phyloP scores from a whole-genome alignment of 2,329 filamentous ascomycete genomes.

The Neonectria neomacrospora region DNA sequence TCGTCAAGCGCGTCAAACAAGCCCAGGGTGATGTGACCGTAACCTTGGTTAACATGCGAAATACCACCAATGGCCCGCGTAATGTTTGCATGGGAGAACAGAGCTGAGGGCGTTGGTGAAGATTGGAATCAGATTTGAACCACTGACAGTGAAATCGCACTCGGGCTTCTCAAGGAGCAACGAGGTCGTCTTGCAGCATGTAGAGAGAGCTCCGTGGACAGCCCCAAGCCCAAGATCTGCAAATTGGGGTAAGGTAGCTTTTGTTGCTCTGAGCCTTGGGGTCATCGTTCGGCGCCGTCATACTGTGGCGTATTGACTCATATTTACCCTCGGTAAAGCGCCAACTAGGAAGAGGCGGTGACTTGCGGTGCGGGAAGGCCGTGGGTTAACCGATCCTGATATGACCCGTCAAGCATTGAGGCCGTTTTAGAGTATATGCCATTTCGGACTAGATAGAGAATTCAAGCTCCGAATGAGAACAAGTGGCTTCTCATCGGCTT shows the following conservation, averaged over 20 bases:
- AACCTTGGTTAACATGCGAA: not conserved
- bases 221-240: not conserved
- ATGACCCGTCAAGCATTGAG: not conserved
- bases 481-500: not conserved
- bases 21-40: not conserved
- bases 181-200: not conserved
- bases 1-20: not conserved
- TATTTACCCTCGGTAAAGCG: constrained; percentile 16
- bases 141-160: not conserved
- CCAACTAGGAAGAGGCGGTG: not conserved
- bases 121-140: not conserved
- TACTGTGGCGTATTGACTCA: not conserved
- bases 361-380: not conserved
- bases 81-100: not conserved
- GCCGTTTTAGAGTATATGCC: not conserved
- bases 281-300: not conserved
- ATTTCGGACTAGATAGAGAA: not conserved
- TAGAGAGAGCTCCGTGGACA: not conserved
- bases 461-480: not conserved
- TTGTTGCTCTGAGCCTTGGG: not conserved
- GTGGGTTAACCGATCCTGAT: not conserved
- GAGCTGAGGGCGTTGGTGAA: too few relatives aligned
- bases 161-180: not conserved
- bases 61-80: not conserved
- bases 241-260: not conserved